phyloP scores from a whole-genome alignment of 352 stramenopile genomes.

The Elongisporangium undulatum region DNA sequence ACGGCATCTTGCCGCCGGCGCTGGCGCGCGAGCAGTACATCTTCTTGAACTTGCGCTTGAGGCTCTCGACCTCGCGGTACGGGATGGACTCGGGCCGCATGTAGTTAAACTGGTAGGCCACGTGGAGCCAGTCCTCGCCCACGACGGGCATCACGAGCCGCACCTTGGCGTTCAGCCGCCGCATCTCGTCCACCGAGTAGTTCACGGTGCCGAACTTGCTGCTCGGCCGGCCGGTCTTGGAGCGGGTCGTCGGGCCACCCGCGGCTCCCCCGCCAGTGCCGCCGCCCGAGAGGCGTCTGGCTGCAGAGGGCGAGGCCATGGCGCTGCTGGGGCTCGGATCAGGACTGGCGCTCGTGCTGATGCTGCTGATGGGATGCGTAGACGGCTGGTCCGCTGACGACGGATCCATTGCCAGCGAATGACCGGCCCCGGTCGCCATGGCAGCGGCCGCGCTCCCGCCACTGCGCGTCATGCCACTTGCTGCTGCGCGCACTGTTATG shows the following conservation, averaged over 20 bases:
- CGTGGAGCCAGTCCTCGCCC: conserved; percentile 57
- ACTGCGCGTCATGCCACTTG: conserved; percentile 2
- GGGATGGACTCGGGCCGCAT: conserved; percentile 52
- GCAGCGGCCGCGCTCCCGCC: conserved; percentile 7
- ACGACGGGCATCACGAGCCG: conserved; percentile 42
- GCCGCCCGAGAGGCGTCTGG: background rate
- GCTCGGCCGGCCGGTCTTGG: conserved; percentile 25
- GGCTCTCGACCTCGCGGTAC: conserved; percentile 54
- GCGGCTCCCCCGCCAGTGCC: conserved; percentile 12
- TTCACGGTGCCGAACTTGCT: conserved; percentile 66
- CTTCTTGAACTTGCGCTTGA: conserved; percentile 74
- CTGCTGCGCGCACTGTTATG: background rate
- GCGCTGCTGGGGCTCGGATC: background rate
- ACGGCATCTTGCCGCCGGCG: conserved; percentile 21
- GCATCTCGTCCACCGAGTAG: conserved; percentile 69
- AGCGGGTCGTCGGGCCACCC: conserved; percentile 3
- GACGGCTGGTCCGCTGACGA: background rate
- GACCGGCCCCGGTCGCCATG: background rate
- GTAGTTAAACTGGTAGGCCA: conserved; percentile 67
- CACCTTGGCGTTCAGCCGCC: conserved; percentile 53
- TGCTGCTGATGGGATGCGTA: background rate
- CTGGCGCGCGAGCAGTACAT: conserved; percentile 46
- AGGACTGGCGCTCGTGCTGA: background rate
- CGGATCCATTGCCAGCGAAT: background rate
- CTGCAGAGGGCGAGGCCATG: background rate